Base-by-base conservation (phyloP, 176 grass and related monocot species). In the Pharus latifolius region DNA sequence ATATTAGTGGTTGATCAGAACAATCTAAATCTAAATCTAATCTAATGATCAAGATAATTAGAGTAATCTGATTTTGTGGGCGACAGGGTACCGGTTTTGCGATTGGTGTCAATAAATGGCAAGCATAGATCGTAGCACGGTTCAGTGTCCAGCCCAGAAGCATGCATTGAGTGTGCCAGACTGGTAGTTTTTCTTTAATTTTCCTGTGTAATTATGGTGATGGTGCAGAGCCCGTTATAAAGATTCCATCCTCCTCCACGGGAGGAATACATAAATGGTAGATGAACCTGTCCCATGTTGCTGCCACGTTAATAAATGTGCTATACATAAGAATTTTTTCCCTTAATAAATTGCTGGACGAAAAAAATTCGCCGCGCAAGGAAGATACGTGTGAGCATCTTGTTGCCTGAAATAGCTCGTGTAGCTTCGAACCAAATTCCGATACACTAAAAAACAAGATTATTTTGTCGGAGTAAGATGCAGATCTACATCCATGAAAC, bases 381-480 rank as follows among this genome's bases (percentile, higher is more conserved):
- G 33, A n/a, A n/a, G n/a, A n/a, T n/a, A n/a, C n/a, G n/a, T n/a
- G n/a, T n/a, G n/a, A 17, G 10, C 60, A 48, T 34, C 56, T 47
- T 18, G 38, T 24, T 13, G 7, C 48, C 20, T 47, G 29, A 24
- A 20, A 51, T n/a, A 23, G 47, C 2, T 12, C 26, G 20, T 5
- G 20, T 19, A 27, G 40, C 55, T 63, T 70, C 65, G 41, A 14
- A 31, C 41, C 73, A 78, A 49, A 66, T 83, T 78, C 73, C n/a
- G 31, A 3, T n/a, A 49, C 26, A 24, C n/a, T 23, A 30, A 51
- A 19, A 25, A 6, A 16, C 79, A 24, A 6, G 72, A 46, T 33
- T 67, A 78, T 78, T 78, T 78, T 78, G 75, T 67, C 63, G 63
- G 63, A 12, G 31, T 31, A 4, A 74, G 58, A 77, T 71, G 65